Base-by-base conservation (phyloP, 2,329 filamentous ascomycete species). In the Fusarium concolor region DNA sequence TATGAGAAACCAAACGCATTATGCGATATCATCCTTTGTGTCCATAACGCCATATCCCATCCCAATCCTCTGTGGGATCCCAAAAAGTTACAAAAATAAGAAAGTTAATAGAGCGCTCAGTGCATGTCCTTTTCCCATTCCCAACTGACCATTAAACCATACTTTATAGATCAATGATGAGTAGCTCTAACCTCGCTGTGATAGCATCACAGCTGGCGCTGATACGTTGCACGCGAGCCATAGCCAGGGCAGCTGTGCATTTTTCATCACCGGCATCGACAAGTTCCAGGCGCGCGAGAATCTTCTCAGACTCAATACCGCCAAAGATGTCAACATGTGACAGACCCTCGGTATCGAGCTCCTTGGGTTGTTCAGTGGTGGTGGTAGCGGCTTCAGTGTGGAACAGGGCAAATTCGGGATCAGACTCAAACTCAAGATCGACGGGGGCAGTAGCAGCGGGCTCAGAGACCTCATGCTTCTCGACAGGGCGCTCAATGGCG, bases 241-340 rank as follows among this genome's bases (percentile, higher is more conserved):
- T 80, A 38, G 84, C 81, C 20, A 83, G 67, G 10, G 76, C 76
- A 28, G 83, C 82, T 26, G 76, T 71, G 10, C 76, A 76, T 50
- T 85, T 84, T 53, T 86, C 84, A 60, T 86, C 81, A 2, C 83
- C 81, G 26, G 81, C 82, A 56, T 91, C 85, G 29, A 92, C 81
- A n/a, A 94, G 84, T 68, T 91, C 87, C 71, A 87, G 88, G 47
- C 86, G 84, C 15, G 86, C 81, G 46, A 88, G 81, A 4, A 85
- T 79, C 83, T 94, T 94, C 71, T 91, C 89, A 2, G 86, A 76
- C 62, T 85, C 81, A 61, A 92, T 80, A 37, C 85, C 85, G 45
- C 84, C 85, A 44, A 87, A 84, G 66, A 85, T 77, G 67, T 82
- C 76, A 62, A 79, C 58, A 65, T 78, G 62, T 41, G 77, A 73